phyloP scores from a whole-genome alignment of 306 rosid genomes.

The Argentina anserina region DNA sequence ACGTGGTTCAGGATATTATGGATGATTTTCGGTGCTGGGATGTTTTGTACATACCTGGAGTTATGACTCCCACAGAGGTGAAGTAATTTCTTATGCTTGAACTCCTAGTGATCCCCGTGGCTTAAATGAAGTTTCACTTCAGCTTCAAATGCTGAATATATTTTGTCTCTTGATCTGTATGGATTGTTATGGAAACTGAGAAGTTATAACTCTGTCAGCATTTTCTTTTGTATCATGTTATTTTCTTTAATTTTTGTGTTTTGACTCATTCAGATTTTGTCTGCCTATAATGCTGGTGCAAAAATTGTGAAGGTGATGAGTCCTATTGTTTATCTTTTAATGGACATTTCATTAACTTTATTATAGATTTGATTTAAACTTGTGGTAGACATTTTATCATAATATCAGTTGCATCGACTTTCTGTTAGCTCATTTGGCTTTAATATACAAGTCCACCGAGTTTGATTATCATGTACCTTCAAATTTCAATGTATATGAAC shows the following conservation, averaged over 20 bases:
- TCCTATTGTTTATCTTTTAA: constrained; percentile 12
- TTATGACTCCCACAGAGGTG: constrained; percentile 97
- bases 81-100: constrained; percentile 22
- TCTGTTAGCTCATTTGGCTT: background rate
- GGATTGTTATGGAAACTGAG: background rate
- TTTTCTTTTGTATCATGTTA: constrained; percentile 3
- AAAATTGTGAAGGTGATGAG: constrained; percentile 75
- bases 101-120: background rate
- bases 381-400: background rate
- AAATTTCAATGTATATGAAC: constrained; percentile 6
- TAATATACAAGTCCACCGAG: background rate
- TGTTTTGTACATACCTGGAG: constrained; percentile 76
- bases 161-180: background rate
- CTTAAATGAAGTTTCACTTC: constrained; percentile 1
- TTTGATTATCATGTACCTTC: background rate
- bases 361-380: background rate
- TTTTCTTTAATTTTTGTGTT: background rate
- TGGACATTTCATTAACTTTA: background rate
- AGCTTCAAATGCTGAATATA: constrained; percentile 2
- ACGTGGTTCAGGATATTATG: constrained; percentile 60
- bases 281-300: constrained; percentile 68
- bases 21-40: constrained; percentile 39
- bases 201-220: background rate
- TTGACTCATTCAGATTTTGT: constrained; percentile 46
- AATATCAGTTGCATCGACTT: background rate